Evolutionary conservation across 2,329 filamentous ascomycete genomes (phyloP), one percentile per base, ranked within the genome.

Genomic region (Davidsoniella neocaledoniae): DNA sequence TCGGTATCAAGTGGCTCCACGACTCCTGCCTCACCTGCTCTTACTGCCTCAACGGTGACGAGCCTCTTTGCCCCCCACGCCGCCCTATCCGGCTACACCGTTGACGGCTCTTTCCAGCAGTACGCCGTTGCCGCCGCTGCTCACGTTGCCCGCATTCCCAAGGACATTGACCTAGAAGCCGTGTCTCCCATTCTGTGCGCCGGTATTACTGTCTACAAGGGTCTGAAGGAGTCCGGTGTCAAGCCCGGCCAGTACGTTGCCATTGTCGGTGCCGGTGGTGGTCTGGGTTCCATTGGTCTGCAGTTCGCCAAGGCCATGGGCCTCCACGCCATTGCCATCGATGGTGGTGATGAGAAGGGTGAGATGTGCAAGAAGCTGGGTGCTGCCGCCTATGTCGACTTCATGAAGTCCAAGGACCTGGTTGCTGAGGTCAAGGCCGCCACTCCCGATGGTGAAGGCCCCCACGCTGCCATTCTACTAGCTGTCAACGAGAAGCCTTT

Each of bases 271-370:
- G 86, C 86, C 25, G 86, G 86, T 56, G 86, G 86, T 64, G 85
- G 86, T 58, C 74, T 94, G 51, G 86, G 86, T 26, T 79, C 74
- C 50, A 69, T 93, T 56, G 86, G 86, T 19, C 71, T 83, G 57
- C 88, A 94, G 68, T 94, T 94, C 66, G 86, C 85, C 49, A 84
- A 81, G 65, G 88, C 87, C 40, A 94, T 95, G 87, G 86, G 87
- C 53, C 68, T 94, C 47, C 72, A 79, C 55, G 70, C 78, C 56
- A 80, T 94, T 59, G 86, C 81, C 57, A 87, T 95, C 57, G 88
- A 94, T 59, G 77, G 76, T 46, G 87, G 87, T 46, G 76, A 78
- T 2, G 86, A 91, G 67, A 94, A 94, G 77, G 72, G 68, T 60
- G 68, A 75, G 54, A 76, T 87, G 68, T 80, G 76, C 64, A 68